phyloP scores from a whole-genome alignment of 2,329 filamentous ascomycete species.

The Apiospora rasikravindrae region DNA sequence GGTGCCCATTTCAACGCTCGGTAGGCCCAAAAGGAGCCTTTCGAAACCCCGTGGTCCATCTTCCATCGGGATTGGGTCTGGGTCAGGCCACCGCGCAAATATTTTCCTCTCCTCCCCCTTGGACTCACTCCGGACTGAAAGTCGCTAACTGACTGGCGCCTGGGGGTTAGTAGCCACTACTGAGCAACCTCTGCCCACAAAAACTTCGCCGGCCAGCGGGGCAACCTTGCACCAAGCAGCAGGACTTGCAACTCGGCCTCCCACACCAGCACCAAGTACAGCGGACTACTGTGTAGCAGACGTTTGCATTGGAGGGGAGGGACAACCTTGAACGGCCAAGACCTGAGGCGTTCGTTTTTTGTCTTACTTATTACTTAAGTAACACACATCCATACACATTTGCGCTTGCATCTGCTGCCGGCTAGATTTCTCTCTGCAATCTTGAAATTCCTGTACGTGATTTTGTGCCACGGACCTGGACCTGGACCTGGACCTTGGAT shows the following conservation, averaged over 20 bases:
- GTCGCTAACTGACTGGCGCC: neutral
- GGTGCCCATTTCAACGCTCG: neutral
- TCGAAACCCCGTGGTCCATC: slow-evolving; percentile 8
- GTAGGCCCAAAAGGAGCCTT: neutral
- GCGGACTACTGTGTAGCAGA: neutral
- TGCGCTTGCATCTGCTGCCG: slow-evolving; percentile 14
- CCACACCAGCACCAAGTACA: neutral
- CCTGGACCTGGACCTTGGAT: neutral
- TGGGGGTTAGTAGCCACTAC: slow-evolving; percentile 14
- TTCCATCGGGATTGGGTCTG: neutral
- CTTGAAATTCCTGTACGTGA: neutral
- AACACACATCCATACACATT: slow-evolving; percentile 9
- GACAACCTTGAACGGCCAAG: slow-evolving; percentile 14
- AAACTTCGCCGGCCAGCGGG: slow-evolving; percentile 8
- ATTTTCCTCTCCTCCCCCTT: neutral
- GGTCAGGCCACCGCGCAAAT: slow-evolving; percentile 2
- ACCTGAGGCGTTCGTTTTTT: slow-evolving; percentile 1
- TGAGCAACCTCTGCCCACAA: slow-evolving; percentile 6
- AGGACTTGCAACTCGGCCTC: neutral
- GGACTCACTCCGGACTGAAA: neutral
- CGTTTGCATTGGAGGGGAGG: neutral
- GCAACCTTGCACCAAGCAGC: slow-evolving; percentile 6
- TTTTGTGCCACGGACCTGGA: neutral
- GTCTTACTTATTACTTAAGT: slow-evolving; percentile 18
- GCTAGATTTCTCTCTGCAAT: neutral